Conservation (phyloP, 306 rosid species). For the Parietaria judaica region DNA sequence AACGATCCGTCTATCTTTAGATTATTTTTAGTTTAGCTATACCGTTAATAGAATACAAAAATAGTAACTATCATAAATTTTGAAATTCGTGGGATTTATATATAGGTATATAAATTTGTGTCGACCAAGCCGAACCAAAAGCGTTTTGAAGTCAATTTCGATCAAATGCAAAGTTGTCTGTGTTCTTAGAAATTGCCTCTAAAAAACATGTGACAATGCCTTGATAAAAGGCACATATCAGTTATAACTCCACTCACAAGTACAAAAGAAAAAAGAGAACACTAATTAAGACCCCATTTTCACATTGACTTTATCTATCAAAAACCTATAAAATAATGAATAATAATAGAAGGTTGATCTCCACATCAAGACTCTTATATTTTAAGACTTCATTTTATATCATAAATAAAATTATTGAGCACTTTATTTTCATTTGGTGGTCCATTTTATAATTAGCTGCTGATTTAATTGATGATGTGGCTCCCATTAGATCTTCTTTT, state of each 20-base stretch:
- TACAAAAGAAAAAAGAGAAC: background rate
- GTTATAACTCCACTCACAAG: conserved; percentile 21
- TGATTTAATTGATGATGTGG: conserved; percentile 1
- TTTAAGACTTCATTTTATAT: background rate
- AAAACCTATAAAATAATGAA: background rate
- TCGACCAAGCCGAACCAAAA: background rate
- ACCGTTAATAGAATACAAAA: no score
- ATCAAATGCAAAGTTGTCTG: background rate
- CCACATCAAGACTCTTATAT: conserved; percentile 12
- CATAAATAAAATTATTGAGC: background rate
- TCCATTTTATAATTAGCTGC: background rate
- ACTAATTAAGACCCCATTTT: conserved; percentile 12
- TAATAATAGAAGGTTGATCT: background rate
- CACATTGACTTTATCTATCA: background rate
- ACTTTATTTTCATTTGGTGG: background rate
- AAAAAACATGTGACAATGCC: conserved; percentile 16
- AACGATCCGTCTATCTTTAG: no score
- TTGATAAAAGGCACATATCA: background rate
- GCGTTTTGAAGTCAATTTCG: background rate
- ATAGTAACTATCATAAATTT: no score
- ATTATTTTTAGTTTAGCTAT: no score
- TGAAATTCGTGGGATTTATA: no score
- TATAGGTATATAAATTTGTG: no score
- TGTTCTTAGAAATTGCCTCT: background rate
- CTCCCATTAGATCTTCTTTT: conserved; percentile 16